These are phyloP conservation scores for Phyllosticta capitalensis DNA, from an alignment of 2,329 filamentous ascomycete species.

Conservation along the genomic window DNA sequence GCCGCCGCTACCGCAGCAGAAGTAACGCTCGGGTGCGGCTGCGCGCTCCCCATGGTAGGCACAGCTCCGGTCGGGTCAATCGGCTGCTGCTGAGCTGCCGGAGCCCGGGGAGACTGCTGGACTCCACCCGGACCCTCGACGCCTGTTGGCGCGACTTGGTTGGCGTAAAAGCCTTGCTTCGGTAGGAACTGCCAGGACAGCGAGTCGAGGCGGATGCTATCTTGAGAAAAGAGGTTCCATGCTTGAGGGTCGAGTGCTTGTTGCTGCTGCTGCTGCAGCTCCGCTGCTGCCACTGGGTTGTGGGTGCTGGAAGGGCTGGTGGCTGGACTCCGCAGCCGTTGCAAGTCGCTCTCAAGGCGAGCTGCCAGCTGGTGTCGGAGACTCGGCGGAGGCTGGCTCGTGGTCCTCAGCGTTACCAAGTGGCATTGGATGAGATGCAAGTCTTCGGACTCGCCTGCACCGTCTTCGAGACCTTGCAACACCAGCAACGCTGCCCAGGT, in stretches of 20 bases:
- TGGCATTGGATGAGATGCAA: conserved; percentile 12
- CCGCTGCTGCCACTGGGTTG: not conserved
- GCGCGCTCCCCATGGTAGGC: not conserved
- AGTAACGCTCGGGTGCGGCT: not conserved
- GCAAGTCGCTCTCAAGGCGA: conserved; percentile 13
- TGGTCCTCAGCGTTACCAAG: conserved; percentile 12
- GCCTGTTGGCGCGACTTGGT: not conserved
- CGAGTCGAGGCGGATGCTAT: conserved; percentile 12
- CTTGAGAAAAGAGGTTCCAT: conserved; percentile 14
- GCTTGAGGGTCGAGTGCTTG: conserved; percentile 8
- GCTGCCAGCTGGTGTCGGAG: conserved; percentile 13
- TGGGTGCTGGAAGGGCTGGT: conserved; percentile 5
- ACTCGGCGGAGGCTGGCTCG: conserved; percentile 13
- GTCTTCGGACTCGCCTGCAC: conserved; percentile 25
- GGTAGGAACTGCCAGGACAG: conserved; percentile 6
- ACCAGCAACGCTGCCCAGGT: conserved; percentile 38
- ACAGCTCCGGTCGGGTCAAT: not conserved
- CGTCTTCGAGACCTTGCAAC: conserved; percentile 33
- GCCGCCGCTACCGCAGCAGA: not conserved
- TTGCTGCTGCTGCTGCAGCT: not conserved
- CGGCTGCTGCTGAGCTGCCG: not conserved
- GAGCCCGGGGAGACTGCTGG: not conserved
- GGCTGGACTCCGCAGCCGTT: conserved; percentile 11
- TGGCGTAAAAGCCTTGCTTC: conserved; percentile 4
- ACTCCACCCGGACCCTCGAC: not conserved